phyloP scores from a whole-genome alignment of 768 basidiomycete species.

The Leccinum rimulosum region DNA sequence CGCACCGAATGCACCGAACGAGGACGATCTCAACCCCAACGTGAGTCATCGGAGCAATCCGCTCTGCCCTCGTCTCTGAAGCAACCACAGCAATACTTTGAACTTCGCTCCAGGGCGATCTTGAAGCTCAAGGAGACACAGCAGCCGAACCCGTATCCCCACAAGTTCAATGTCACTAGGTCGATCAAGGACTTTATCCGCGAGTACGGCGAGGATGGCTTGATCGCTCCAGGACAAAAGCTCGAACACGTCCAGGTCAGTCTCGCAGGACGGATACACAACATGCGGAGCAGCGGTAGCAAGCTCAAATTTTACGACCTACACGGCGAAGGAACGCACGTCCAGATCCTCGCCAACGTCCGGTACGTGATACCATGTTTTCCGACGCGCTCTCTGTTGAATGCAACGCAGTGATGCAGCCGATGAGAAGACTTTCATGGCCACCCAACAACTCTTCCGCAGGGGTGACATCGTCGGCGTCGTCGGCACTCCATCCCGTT shows the following conservation, averaged over 20 bases:
- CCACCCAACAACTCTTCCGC: slow-evolving; percentile 81
- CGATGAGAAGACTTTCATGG: slow-evolving; percentile 61
- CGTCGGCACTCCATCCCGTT: slow-evolving; percentile 82
- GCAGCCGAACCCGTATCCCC: slow-evolving; percentile 93
- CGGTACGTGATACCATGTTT: slow-evolving; percentile 46
- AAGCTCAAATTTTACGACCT: slow-evolving; percentile 95
- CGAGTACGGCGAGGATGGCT: slow-evolving; percentile 69
- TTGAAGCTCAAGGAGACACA: slow-evolving; percentile 80
- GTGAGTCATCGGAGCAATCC: slow-evolving; percentile 46
- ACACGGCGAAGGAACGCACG: slow-evolving; percentile 86
- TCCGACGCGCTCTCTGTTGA: slow-evolving; percentile 20
- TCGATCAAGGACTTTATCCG: slow-evolving; percentile 75
- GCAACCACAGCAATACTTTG: slow-evolving; percentile 85
- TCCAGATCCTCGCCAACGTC: slow-evolving; percentile 93
- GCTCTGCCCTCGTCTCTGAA: not conserved
- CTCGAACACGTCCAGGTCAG: slow-evolving; percentile 55
- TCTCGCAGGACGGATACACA: slow-evolving; percentile 90
- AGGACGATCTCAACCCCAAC: slow-evolving; percentile 88
- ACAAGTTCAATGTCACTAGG: slow-evolving; percentile 91
- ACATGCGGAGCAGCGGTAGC: slow-evolving; percentile 75
- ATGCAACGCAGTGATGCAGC: slow-evolving; percentile 49
- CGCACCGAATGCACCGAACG: slow-evolving; percentile 45
- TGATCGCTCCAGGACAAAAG: slow-evolving; percentile 65
- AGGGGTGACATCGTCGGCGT: slow-evolving; percentile 97
- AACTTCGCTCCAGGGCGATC: slow-evolving; percentile 87